phyloP scores from a whole-genome alignment of 208 protist species.

The Leishmania guyanensis region DNA sequence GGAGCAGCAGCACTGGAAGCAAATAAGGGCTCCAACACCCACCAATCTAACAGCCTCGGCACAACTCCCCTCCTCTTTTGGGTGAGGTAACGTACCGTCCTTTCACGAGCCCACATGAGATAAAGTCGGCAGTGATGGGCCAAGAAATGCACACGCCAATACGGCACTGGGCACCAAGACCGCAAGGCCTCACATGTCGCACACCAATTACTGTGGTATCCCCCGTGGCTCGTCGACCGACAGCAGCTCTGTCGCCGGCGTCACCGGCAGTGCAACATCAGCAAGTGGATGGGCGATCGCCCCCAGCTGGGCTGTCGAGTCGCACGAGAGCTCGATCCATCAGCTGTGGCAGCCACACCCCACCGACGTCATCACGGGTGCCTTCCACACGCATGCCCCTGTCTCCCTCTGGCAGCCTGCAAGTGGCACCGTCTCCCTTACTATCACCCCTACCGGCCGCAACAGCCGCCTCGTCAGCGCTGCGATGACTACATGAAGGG shows the following conservation, averaged over 20 bases:
- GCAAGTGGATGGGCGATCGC: slow-evolving; percentile 12
- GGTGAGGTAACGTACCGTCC: background rate
- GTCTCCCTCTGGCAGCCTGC: slow-evolving; percentile 24
- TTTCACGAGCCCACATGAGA: background rate
- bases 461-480: background rate
- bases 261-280: background rate
- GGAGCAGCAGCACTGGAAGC: background rate
- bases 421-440: slow-evolving; percentile 19
- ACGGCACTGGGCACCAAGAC: background rate
- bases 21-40: background rate
- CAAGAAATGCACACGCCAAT: background rate
- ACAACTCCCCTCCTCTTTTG: background rate
- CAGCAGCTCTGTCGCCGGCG: background rate
- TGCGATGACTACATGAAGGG: background rate
- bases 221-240: background rate
- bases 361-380: slow-evolving; percentile 17
- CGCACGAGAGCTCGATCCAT: slow-evolving; percentile 20
- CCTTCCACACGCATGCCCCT: slow-evolving; percentile 20
- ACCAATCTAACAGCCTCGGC: background rate
- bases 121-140: background rate
- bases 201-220: background rate
- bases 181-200: background rate
- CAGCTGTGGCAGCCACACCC: slow-evolving; percentile 4
- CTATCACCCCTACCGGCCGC: background rate
- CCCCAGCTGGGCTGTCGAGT: slow-evolving; percentile 24